A percentile compares a stretch with the other conserved stretches of the same genome.
These are phyloP conservation scores for Penicillium salamii DNA, from an alignment of 495 filamentous ascomycete species.

Conservation along the genomic window DNA sequence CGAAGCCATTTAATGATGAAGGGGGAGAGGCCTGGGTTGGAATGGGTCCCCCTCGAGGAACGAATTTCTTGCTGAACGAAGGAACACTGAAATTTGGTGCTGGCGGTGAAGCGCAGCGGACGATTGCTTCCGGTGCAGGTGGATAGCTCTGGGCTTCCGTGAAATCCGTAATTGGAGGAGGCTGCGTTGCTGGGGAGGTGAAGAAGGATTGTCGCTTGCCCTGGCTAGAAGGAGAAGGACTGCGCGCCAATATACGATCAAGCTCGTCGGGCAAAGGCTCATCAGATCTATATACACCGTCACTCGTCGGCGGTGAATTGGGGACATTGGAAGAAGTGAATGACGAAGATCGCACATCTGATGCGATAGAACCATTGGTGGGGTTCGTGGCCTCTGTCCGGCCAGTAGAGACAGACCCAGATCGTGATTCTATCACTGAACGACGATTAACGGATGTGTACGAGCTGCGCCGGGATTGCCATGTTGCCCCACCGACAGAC, in stretches of 20 bases:
- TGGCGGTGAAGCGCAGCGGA: slow-evolving; percentile 38
- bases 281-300: slow-evolving; percentile 12
- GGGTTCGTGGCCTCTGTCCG: slow-evolving; percentile 27
- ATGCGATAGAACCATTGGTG: slow-evolving; percentile 20
- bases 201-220: slow-evolving; percentile 28
- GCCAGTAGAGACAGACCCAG: slow-evolving; percentile 30
- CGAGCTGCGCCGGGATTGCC: slow-evolving; percentile 29
- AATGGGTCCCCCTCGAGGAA: slow-evolving; percentile 17
- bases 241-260: slow-evolving; percentile 15
- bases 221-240: slow-evolving; percentile 24
- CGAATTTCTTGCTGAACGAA: slow-evolving; percentile 46
- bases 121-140: slow-evolving; percentile 27
- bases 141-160: slow-evolving; percentile 17
- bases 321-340: slow-evolving; percentile 15
- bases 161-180: slow-evolving; percentile 6
- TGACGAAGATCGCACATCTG: slow-evolving; percentile 15
- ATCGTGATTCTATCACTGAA: slow-evolving; percentile 31
- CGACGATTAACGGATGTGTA: slow-evolving; percentile 31
- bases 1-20: slow-evolving; percentile 16
- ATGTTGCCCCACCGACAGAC: slow-evolving; percentile 21
- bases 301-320: slow-evolving; percentile 11
- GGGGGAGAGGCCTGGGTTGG: slow-evolving; percentile 16
- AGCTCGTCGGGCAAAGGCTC: slow-evolving; percentile 11
- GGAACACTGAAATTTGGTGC: slow-evolving; percentile 53
- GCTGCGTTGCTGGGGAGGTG: slow-evolving; percentile 7